A percentile compares a stretch with the other conserved stretches of the same genome.
phyloP scores from a whole-genome alignment of 2,329 filamentous ascomycete species.

The Dactylellina leptospora region DNA sequence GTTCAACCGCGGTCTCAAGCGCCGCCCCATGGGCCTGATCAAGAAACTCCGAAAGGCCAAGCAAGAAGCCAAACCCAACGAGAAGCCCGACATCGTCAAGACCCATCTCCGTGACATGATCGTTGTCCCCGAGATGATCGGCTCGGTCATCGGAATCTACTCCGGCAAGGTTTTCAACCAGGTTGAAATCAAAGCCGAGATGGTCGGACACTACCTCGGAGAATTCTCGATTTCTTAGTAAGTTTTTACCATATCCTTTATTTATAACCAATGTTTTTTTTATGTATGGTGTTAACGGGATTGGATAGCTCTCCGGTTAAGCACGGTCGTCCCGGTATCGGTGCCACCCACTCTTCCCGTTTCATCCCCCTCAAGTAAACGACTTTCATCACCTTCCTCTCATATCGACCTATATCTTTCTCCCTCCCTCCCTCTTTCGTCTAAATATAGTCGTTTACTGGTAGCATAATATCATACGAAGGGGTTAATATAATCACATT shows the following conservation, averaged over 20 bases:
- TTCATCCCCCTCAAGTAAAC: conserved; percentile 99
- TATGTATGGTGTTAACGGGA: conserved; percentile 13
- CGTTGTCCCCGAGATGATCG: conserved; percentile 99
- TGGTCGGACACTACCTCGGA: conserved; percentile 99
- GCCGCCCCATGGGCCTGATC: conserved; percentile 99
- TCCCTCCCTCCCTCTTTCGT: background rate
- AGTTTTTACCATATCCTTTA: conserved; percentile 61
- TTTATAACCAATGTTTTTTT: conserved; percentile 5
- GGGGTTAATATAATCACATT: no score
- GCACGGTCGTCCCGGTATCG: conserved; percentile 99
- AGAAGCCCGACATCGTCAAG: conserved; percentile 99
- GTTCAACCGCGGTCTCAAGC: conserved; percentile 99
- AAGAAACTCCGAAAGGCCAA: conserved; percentile 99
- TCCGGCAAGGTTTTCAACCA: conserved; percentile 99
- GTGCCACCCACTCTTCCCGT: conserved; percentile 99
- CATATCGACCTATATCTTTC: background rate
- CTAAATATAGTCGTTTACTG: background rate
- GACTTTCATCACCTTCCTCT: conserved; percentile 35
- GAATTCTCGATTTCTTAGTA: conserved; percentile 99
- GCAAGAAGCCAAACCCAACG: conserved; percentile 98
- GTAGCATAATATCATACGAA: conserved; percentile 40
- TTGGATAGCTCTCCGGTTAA: conserved; percentile 99
- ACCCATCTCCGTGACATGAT: conserved; percentile 99
- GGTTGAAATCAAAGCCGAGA: conserved; percentile 99
- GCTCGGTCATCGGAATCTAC: conserved; percentile 98